These are phyloP conservation scores for Trichoderma erinaceum DNA, from an alignment of 495 filamentous ascomycete genomes.

Conservation along the genomic window DNA sequence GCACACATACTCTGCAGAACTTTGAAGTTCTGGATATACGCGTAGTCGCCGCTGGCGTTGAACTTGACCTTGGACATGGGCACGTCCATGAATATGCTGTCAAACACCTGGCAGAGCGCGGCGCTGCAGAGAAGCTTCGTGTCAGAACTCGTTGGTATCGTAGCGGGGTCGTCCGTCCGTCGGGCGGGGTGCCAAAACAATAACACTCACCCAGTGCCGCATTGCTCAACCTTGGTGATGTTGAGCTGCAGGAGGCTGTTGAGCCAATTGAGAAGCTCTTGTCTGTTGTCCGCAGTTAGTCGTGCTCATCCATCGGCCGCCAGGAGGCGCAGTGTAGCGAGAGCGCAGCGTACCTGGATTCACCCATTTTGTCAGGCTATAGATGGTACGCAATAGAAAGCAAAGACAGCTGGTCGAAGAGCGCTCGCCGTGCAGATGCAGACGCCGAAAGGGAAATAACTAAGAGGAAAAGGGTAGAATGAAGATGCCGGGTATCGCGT, in stretches of 20 bases:
- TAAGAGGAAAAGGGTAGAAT: background rate
- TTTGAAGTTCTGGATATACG: constrained; percentile 97
- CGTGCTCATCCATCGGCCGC: background rate
- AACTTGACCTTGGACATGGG: constrained; percentile 97
- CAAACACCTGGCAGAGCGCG: constrained; percentile 92
- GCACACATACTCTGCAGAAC: constrained; percentile 75
- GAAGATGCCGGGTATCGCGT: constrained; percentile 2
- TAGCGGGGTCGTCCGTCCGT: constrained; percentile 21
- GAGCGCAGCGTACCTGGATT: constrained; percentile 11
- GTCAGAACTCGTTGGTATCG: constrained; percentile 5
- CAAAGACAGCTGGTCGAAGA: background rate
- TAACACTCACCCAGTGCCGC: constrained; percentile 85
- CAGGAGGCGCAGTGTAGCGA: background rate
- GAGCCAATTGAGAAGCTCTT: constrained; percentile 93
- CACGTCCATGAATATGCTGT: constrained; percentile 94
- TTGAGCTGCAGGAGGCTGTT: constrained; percentile 97
- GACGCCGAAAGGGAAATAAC: background rate
- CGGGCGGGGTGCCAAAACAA: constrained; percentile 31
- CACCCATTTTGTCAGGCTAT: constrained; percentile 17
- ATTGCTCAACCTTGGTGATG: constrained; percentile 97
- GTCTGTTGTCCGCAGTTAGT: constrained; percentile 46
- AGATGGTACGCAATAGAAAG: background rate
- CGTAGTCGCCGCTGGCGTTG: constrained; percentile 94
- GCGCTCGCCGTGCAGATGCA: background rate
- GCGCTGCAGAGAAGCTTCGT: constrained; percentile 52